Evolutionary conservation across 2,329 filamentous ascomycete genomes (phyloP).

Genomic region (Colletotrichum sublineola): DNA sequence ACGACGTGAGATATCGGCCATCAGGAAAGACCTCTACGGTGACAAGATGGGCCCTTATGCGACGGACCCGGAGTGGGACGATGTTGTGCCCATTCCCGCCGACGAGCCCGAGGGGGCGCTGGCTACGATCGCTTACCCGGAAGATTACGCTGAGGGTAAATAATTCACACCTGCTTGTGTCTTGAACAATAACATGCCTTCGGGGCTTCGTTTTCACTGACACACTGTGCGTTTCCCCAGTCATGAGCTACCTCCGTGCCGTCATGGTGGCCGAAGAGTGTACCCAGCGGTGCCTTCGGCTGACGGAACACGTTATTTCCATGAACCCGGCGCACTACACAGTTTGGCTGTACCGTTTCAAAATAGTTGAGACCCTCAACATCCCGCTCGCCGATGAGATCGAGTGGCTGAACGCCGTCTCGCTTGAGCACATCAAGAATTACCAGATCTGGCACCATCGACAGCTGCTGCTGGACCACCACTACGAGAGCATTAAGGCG

Average conservation of each 20-base stretch:
- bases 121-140: conserved; percentile 91
- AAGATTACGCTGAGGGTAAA: conserved; percentile 85
- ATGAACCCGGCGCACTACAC: conserved; percentile 99
- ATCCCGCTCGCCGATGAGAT: conserved; percentile 80
- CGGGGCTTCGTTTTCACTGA: conserved; percentile 7
- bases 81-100: conserved; percentile 85
- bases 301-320: conserved; percentile 90
- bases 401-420: conserved; percentile 86
- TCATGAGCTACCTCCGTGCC: conserved; percentile 92
- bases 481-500: conserved; percentile 71
- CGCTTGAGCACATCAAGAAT: conserved; percentile 90
- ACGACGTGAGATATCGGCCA: conserved; percentile 63
- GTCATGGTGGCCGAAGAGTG: conserved; percentile 92
- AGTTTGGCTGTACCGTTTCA: conserved; percentile 95
- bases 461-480: conserved; percentile 73
- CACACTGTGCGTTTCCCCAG: conserved; percentile 55
- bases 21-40: conserved; percentile 67
- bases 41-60: conserved; percentile 66
- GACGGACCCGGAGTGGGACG: conserved; percentile 83
- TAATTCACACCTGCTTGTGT: conserved; percentile 37
- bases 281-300: conserved; percentile 80
- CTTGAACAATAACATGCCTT: not conserved
- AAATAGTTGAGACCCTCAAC: conserved; percentile 77
- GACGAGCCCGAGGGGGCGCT: conserved; percentile 87
- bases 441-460: conserved; percentile 96